These are phyloP conservation scores for Podaxis sp. DNA, from an alignment of 768 basidiomycete species.

Conservation along the genomic window DNA sequence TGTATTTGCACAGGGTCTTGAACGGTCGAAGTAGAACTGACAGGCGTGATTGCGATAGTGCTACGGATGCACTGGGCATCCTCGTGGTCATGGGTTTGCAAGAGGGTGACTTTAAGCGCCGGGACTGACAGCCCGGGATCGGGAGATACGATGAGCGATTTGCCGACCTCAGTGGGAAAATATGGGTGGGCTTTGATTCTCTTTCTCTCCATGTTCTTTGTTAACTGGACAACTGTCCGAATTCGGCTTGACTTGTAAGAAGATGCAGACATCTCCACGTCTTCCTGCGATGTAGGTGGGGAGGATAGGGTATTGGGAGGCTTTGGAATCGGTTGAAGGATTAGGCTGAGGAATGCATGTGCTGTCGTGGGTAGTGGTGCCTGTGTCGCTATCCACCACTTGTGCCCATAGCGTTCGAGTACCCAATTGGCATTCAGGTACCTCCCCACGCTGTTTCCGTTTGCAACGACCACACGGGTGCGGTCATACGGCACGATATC, in stretches of 20 bases:
- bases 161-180: constrained; percentile 62
- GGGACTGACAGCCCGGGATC: constrained; percentile 38
- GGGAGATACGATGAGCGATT: constrained; percentile 44
- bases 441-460: constrained; percentile 29
- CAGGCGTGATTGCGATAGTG: constrained; percentile 51
- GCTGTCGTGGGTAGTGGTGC: constrained; percentile 71
- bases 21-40: constrained; percentile 19
- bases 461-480: constrained; percentile 61
- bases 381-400: constrained; percentile 86
- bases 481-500: constrained; percentile 82
- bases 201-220: constrained; percentile 66
- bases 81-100: constrained; percentile 40
- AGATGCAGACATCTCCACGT: background rate
- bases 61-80: constrained; percentile 63
- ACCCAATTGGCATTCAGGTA: constrained; percentile 90
- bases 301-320: constrained; percentile 25
- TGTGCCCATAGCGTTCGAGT: constrained; percentile 65
- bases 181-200: constrained; percentile 76
- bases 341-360: constrained; percentile 74
- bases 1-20: background rate
- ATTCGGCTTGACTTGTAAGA: constrained; percentile 41
- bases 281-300: background rate
- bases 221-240: constrained; percentile 81
- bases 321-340: constrained; percentile 45
- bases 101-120: constrained; percentile 58